phyloP scores from a whole-genome alignment of 176 grass and related monocot species.

The Themeda triandra region DNA sequence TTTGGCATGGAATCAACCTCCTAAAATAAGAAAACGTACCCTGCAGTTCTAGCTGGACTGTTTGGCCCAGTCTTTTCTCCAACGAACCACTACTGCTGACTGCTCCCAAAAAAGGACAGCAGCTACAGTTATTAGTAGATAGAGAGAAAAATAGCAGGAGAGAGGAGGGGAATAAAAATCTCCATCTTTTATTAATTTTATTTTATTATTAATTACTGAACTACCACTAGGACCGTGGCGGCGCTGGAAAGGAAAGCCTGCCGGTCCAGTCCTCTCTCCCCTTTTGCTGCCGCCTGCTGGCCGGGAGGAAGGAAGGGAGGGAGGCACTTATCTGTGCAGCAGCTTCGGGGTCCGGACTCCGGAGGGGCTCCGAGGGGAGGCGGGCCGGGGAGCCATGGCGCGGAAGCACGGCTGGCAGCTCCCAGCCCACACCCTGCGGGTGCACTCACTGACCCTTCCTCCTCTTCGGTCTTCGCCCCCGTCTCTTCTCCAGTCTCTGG shows the following conservation, averaged over 20 bases:
- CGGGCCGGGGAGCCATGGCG: slow-evolving; percentile 49
- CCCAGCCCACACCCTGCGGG: slow-evolving; percentile 91
- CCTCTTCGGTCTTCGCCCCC: not conserved
- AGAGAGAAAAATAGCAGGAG: not conserved
- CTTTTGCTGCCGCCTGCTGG: slow-evolving; percentile 28
- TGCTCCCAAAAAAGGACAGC: too few species aligned
- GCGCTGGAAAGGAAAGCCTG: slow-evolving; percentile 18
- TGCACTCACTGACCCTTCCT: not conserved
- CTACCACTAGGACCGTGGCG: not conserved
- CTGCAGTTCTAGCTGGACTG: too few species aligned
- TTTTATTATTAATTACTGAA: not conserved
- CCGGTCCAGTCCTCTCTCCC: not conserved
- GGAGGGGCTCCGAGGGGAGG: not conserved
- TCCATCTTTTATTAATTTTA: too few species aligned
- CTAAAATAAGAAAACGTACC: too few species aligned
- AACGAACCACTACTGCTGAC: too few species aligned
- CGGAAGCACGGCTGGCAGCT: slow-evolving; percentile 98
- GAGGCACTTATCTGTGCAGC: not conserved
- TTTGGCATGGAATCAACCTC: too few species aligned
- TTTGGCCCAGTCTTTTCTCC: too few species aligned
- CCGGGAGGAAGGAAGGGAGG: not conserved
- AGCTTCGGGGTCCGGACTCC: not conserved
- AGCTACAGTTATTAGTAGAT: too few species aligned
- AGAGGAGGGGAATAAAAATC: not conserved
- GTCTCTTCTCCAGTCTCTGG: too few species aligned